Percentiles rank a stretch among this genome's conserved stretches.
Conservation (phyloP, 139 green algal genomes). For the Closterium sp. region DNA sequence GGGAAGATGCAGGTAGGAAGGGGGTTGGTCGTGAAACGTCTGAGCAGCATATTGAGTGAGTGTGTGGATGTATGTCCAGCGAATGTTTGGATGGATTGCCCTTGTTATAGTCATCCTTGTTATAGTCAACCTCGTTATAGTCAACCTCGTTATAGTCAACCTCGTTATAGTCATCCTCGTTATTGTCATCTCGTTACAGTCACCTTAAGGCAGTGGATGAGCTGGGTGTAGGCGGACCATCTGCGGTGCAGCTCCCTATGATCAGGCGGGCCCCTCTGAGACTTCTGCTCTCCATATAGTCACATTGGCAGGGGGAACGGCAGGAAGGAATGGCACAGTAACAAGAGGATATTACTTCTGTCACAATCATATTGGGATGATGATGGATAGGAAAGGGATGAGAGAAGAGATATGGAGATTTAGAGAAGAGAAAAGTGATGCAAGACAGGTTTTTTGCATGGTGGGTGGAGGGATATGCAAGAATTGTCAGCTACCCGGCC, state of each 20-base stretch:
- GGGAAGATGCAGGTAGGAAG: background rate
- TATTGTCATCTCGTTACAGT: background rate
- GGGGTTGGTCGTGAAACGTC: background rate
- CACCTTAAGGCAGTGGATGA: conserved; percentile 42
- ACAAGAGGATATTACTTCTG: background rate
- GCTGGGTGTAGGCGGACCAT: conserved; percentile 18
- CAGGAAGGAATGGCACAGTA: background rate
- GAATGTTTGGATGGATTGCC: too few relatives aligned
- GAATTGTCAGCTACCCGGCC: too few relatives aligned
- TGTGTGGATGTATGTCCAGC: background rate
- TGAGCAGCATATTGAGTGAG: background rate
- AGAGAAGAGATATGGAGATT: too few relatives aligned
- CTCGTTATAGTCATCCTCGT: background rate
- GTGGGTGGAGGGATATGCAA: too few relatives aligned
- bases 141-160: too few relatives aligned
- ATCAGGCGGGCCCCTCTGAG: conserved; percentile 22
- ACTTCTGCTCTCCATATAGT: background rate
- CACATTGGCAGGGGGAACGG: background rate
- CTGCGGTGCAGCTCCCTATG: conserved; percentile 30
- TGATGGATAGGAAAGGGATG: too few relatives aligned
- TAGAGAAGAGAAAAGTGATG: too few relatives aligned
- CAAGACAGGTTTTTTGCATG: too few relatives aligned
- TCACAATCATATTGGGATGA: too few relatives aligned
- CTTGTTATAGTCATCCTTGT: too few relatives aligned
- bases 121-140: background rate